Evolutionary conservation across 2,329 filamentous ascomycete genomes (phyloP).

Genomic region (Penicillium sp.): DNA sequence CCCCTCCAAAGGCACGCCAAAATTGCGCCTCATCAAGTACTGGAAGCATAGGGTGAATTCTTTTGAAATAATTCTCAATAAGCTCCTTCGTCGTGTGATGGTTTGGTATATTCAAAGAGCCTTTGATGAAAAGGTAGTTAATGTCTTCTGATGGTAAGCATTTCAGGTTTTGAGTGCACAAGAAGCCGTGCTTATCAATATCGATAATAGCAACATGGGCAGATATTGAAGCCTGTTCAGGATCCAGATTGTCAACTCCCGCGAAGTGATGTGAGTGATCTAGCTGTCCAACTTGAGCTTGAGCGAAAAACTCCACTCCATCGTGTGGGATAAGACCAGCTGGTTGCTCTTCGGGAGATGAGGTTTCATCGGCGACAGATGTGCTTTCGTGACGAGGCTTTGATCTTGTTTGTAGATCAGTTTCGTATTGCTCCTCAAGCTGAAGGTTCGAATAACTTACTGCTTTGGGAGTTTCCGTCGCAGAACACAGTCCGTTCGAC

Average conservation of each 20-base stretch:
- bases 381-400: not conserved
- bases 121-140: slow-evolving; percentile 49
- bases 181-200: slow-evolving; percentile 17
- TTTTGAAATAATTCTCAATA: slow-evolving; percentile 39
- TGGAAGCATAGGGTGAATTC: slow-evolving; percentile 32
- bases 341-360: not conserved
- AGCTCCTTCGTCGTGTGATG: slow-evolving; percentile 49
- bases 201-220: not conserved
- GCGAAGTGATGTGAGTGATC: not conserved
- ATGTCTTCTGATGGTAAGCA: slow-evolving; percentile 44
- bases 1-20: slow-evolving; percentile 34
- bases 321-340: not conserved
- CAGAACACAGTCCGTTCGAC: slow-evolving; percentile 37
- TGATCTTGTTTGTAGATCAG: not conserved
- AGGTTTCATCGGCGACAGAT: not conserved
- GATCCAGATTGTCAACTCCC: not conserved
- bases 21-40: slow-evolving; percentile 46
- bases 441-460: slow-evolving; percentile 1
- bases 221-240: not conserved
- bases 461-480: slow-evolving; percentile 36
- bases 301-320: not conserved
- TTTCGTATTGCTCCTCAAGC: not conserved
- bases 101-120: slow-evolving; percentile 49
- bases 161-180: slow-evolving; percentile 18
- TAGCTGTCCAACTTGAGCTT: not conserved